Conservation (phyloP, 176 grass and related monocot genomes). For the Cenchrus purpureus region DNA sequence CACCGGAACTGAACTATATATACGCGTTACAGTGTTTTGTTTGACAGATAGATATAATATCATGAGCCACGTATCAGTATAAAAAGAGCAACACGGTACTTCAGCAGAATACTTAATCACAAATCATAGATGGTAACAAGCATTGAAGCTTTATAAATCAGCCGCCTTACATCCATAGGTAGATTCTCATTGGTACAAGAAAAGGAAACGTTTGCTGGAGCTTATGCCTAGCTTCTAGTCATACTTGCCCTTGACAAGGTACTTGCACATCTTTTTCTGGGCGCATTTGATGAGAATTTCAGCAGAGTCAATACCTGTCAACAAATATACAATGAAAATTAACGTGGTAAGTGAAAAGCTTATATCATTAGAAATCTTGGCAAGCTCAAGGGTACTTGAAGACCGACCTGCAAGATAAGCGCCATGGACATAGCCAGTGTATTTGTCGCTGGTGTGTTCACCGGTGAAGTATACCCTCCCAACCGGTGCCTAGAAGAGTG, state of each 20-base stretch:
- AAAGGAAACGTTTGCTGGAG: no score
- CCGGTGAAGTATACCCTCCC: constrained; percentile 72
- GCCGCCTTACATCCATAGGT: no score
- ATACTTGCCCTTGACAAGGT: constrained; percentile 43
- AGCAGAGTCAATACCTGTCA: constrained; percentile 57
- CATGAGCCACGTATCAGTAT: no score
- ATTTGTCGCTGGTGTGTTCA: constrained; percentile 72
- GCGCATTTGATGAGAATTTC: constrained; percentile 62
- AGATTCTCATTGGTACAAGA: no score
- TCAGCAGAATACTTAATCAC: no score
- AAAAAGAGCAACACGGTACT: no score
- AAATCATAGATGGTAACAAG: no score
- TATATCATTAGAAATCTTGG: not conserved
- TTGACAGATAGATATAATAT: no score
- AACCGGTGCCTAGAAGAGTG: constrained; percentile 39
- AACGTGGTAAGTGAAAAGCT: not conserved
- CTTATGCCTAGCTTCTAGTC: not conserved
- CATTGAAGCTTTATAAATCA: no score
- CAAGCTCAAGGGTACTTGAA: not conserved
- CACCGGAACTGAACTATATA: no score
- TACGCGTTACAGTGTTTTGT: no score
- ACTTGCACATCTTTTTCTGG: constrained; percentile 50
- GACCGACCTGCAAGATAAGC: constrained; percentile 27
- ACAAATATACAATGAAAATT: not conserved
- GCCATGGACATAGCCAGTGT: constrained; percentile 75